Evolutionary conservation across 371 early-diverging fungal species (phyloP).

Genomic region (Mortierella sp.): DNA sequence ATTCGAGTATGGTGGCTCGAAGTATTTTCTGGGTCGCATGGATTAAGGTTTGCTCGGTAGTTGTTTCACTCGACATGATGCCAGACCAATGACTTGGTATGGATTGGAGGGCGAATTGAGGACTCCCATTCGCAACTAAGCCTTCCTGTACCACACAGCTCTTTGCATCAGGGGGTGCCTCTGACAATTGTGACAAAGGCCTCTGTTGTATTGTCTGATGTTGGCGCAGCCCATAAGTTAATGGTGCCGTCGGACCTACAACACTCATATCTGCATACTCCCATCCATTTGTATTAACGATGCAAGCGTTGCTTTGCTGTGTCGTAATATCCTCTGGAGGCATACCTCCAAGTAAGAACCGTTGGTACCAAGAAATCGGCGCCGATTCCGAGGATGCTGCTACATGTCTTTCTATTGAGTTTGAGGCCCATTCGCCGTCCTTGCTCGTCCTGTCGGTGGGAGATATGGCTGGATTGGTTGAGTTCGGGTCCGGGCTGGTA

Average conservation of each 20-base stretch:
- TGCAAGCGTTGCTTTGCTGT: not conserved
- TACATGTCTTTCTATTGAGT: not conserved
- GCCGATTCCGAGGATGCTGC: not conserved
- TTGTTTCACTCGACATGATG: too few species aligned
- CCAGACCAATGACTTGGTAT: not conserved
- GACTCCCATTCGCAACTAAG: not conserved
- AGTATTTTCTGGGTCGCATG: not conserved
- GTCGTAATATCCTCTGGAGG: not conserved
- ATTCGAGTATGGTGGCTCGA: slow-evolving; percentile 20
- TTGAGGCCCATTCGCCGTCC: not conserved
- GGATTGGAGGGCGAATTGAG: not conserved
- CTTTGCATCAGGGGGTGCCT: not conserved
- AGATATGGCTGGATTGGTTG: not conserved
- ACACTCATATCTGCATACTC: not conserved
- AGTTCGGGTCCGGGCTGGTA: not conserved
- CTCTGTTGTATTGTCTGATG: not conserved
- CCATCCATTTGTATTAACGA: not conserved
- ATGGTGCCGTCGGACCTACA: not conserved
- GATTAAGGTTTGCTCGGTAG: not conserved
- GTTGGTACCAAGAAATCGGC: slow-evolving; percentile 35
- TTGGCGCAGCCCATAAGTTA: not conserved
- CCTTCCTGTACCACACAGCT: not conserved
- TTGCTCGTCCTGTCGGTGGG: not conserved
- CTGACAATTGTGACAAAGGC: not conserved
- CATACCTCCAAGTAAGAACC: slow-evolving; percentile 21